Base-by-base conservation (phyloP, 2,329 filamentous ascomycete species). In the Penicillium glabrum region DNA sequence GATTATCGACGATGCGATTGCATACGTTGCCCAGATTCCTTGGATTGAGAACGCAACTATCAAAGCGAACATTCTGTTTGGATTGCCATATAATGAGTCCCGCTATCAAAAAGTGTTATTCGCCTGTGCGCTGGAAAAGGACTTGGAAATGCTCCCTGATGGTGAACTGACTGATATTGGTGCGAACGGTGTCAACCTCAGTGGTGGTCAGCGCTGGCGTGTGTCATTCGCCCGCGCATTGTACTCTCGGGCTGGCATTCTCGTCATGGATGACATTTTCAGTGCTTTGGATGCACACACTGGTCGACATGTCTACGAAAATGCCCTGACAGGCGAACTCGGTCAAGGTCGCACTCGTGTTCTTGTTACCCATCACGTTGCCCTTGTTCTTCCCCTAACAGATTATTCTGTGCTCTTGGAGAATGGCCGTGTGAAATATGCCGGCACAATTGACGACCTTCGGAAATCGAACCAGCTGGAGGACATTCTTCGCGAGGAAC, bases 11-110 rank as follows among this genome's bases (percentile, higher is more conserved):
- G 65, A 61, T 1, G 83, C 88, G 1, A 82, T 92, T 47, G 90
- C 90, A 0, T 93, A 87, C 64, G 88, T 93, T 33, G 85, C 88
- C 1, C 89, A 93, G 68, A 91, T 89, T 8, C 90, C 90, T 0
- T 95, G 90, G 90, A 90, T 95, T 48, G 90, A 93, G 68, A 93
- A 93, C 64, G 89, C 88, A 1, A 89, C 86, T 6, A 86, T 96
- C 59, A 86, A 83, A 54, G 86, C 91, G 45, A 96, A 95, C 64
- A 89, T 95, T 50, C 72, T 91, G 0, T 95, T 93, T 60, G 89
- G 89, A 0, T 77, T 93, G 2, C 89, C 89, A 0, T 83, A 82
- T 29, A 83, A 91, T 53, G 77, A 86, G 56, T 77, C 81, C n/a
- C 84, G 91, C 39, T 95, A 93, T 69, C 76, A 80, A 1, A 84